phyloP scores from a whole-genome alignment of 1,284 basidiomycete species.

The Papiliotrema fonsecae region DNA sequence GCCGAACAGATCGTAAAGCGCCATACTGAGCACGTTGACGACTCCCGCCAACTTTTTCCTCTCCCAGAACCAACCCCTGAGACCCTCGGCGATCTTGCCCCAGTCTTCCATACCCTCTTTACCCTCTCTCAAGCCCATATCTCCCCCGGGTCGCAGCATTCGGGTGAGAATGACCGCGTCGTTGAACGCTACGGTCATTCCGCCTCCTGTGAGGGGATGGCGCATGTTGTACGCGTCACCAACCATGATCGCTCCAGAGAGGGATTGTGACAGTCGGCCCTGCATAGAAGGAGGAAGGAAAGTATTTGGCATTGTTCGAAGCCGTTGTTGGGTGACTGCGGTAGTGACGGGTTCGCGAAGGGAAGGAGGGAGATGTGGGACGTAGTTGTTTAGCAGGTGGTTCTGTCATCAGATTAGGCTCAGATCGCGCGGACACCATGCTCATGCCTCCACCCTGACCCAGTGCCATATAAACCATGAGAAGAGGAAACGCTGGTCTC shows the following conservation, averaged over 20 bases:
- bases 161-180: constrained; percentile 72
- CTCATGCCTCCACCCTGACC: not conserved
- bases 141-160: constrained; percentile 52
- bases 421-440: not conserved
- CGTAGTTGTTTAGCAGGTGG: constrained; percentile 65
- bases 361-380: constrained; percentile 70
- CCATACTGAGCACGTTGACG: constrained; percentile 84
- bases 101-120: constrained; percentile 55
- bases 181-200: constrained; percentile 88
- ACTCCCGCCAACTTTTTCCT: constrained; percentile 76
- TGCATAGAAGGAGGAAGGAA: constrained; percentile 85
- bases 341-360: constrained; percentile 61
- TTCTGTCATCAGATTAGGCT: constrained; percentile 48
- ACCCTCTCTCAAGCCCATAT: constrained; percentile 22
- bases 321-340: constrained; percentile 64
- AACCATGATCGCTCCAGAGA: constrained; percentile 70
- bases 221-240: constrained; percentile 99
- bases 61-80: constrained; percentile 76
- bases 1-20: constrained; percentile 81
- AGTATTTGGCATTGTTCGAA: constrained; percentile 92
- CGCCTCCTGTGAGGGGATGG: constrained; percentile 93
- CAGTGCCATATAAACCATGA: no score
- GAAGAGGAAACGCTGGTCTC: no score
- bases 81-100: constrained; percentile 56
- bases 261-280: constrained; percentile 53